Base-by-base conservation (phyloP, 2,329 filamentous ascomycete genomes). In the Dothiorella sarmentorum region DNA sequence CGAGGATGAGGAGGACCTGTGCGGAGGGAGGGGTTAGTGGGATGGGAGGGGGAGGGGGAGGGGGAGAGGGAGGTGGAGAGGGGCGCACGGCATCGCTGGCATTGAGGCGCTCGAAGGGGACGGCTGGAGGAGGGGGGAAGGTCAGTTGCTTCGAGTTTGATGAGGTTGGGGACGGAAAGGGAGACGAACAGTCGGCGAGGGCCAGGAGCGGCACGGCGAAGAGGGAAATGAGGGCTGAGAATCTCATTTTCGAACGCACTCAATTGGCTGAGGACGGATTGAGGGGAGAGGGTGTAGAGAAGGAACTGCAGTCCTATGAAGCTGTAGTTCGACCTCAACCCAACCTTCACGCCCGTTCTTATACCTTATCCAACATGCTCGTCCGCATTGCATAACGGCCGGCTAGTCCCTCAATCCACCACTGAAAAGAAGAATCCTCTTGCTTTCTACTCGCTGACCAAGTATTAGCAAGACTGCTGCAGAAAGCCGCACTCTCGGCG, bases 1-100 rank as follows among this genome's bases (percentile, higher is more conserved):
- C 84, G 38, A 86, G 75, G 47, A 86, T 79, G 22, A 86, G 69
- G 49, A 86, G 79, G 33, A 81, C 69, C 78, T 82, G 20, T 15
- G 11, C 10, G 13, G 33, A 7, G 26, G 13, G 7, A 24, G 10
- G 18, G 10, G 37, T 59, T 37, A 56, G 22, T 31, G 4, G 18
- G 18, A 10, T 24, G 4, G 42, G 13, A 7, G 1, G 11, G 38
- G 0, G 44, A 31, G 27, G n/a, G 31, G 17, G 5, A 10, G 27
- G 11, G 15, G 18, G 7, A n/a, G 15, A 18, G 29, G 33, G 31
- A 13, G 13, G 3, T 15, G 42, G 10, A n/a, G 15, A 20, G 38
- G 17, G 13, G 15, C 55, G 17, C 20, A 57, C 55, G 15, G 40
- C 43, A 18, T 57, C 24, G 55, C n/a, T 44, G 17, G 26, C 42